phyloP scores from a whole-genome alignment of 2,329 filamentous ascomycete genomes.

The Ascosphaera pollenicola region DNA sequence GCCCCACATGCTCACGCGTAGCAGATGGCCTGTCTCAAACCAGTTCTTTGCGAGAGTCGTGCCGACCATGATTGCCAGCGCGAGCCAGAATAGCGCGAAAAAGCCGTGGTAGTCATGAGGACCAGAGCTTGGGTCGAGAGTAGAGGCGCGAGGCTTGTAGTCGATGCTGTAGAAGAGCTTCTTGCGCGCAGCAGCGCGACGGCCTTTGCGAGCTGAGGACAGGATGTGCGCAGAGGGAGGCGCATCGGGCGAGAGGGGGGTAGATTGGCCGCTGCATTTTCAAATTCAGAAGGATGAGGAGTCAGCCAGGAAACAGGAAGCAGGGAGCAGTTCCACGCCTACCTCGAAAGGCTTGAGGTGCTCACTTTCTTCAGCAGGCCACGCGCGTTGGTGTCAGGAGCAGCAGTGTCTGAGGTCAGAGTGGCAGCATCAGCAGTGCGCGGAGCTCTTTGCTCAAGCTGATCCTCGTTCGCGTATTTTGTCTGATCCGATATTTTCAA shows the following conservation, averaged over 20 bases:
- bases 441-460: too few relatives aligned
- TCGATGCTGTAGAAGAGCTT: conserved; percentile 86
- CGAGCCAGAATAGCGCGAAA: conserved; percentile 97
- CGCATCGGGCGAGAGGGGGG: conserved; percentile 68
- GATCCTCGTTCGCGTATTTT: too few relatives aligned
- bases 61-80: conserved; percentile 86
- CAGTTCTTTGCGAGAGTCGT: conserved; percentile 85
- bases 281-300: too few relatives aligned
- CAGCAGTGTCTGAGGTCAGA: too few relatives aligned
- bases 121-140: conserved; percentile 83
- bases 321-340: too few relatives aligned
- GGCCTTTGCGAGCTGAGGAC: conserved; percentile 63
- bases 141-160: conserved; percentile 73
- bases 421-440: too few relatives aligned
- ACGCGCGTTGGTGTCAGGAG: too few relatives aligned
- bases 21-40: conserved; percentile 75
- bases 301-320: too few relatives aligned
- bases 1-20: conserved; percentile 70
- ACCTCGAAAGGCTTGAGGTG: too few relatives aligned
- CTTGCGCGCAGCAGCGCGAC: conserved; percentile 56
- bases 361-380: too few relatives aligned
- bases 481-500: too few relatives aligned
- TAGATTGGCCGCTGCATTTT: conserved; percentile 47
- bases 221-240: conserved; percentile 80
- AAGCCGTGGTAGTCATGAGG: conserved; percentile 92